A percentile compares a stretch with the other conserved stretches of the same genome.
Conservation (phyloP, 306 rosid species). For the Vigna reflexopilosa region DNA sequence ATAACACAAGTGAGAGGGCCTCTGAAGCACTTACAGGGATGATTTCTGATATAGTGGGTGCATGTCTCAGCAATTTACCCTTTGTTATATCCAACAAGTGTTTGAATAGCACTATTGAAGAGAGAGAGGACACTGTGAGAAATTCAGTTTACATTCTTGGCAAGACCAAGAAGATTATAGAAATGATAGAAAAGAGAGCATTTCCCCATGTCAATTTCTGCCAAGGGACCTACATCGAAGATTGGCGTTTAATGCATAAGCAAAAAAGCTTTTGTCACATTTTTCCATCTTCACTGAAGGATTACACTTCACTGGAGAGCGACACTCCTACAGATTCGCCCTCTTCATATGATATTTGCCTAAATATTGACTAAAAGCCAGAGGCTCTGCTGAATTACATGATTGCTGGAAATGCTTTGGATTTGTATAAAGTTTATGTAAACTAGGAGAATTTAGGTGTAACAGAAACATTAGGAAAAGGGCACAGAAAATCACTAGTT, state of each 20-base stretch:
- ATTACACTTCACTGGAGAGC: slow-evolving; percentile 42
- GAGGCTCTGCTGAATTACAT: neutral
- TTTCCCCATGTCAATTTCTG: slow-evolving; percentile 47
- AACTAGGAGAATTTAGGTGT: neutral
- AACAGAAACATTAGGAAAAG: slow-evolving; percentile 1
- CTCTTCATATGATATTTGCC: slow-evolving; percentile 48
- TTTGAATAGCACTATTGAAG: slow-evolving; percentile 66
- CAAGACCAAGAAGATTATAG: slow-evolving; percentile 64
- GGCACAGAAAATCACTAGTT: neutral
- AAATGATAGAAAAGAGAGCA: slow-evolving; percentile 56
- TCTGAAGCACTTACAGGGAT: slow-evolving; percentile 51
- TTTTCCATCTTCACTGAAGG: slow-evolving; percentile 42
- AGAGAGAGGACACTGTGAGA: slow-evolving; percentile 71
- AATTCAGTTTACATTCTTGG: slow-evolving; percentile 68
- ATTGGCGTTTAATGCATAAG: slow-evolving; percentile 70
- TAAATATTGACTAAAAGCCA: slow-evolving; percentile 47
- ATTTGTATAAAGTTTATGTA: too few species aligned
- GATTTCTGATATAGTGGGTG: slow-evolving; percentile 74
- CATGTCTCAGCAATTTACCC: slow-evolving; percentile 75
- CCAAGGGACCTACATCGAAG: slow-evolving; percentile 59
- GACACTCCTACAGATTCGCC: slow-evolving; percentile 28
- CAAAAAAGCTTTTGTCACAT: slow-evolving; percentile 30
- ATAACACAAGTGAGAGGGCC: slow-evolving; percentile 46
- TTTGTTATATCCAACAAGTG: slow-evolving; percentile 55
- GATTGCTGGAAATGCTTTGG: neutral